These are phyloP conservation scores for Tirmania nivea DNA, from an alignment of 495 filamentous ascomycete genomes.

Conservation along the genomic window DNA sequence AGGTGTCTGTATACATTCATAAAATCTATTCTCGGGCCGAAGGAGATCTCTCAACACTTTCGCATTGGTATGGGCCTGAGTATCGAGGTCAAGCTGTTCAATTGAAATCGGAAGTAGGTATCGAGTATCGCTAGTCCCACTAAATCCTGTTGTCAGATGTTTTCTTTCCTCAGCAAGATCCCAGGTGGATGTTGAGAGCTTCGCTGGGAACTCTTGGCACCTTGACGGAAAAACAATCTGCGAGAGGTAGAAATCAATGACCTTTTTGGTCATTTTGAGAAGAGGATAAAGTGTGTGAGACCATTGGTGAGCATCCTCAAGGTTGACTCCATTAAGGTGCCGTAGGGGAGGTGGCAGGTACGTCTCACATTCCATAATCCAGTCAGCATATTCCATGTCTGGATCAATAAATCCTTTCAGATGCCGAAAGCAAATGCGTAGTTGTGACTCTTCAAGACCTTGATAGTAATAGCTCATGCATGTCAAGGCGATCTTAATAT, in stretches of 20 bases:
- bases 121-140: constrained; percentile 25
- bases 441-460: constrained; percentile 19
- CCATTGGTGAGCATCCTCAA: constrained; percentile 21
- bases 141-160: constrained; percentile 25
- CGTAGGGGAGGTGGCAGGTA: constrained; percentile 6
- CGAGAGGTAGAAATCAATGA: constrained; percentile 24
- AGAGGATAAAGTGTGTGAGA: constrained; percentile 18
- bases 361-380: constrained; percentile 9
- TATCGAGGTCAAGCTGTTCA: constrained; percentile 21
- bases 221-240: constrained; percentile 24
- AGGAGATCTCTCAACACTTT: constrained; percentile 25
- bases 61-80: constrained; percentile 23
- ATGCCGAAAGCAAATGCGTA: constrained; percentile 20
- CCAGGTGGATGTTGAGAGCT: constrained; percentile 26
- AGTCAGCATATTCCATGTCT: constrained; percentile 22
- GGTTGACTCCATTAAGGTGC: constrained; percentile 22
- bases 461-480: constrained; percentile 26
- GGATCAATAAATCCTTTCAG: constrained; percentile 25
- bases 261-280: constrained; percentile 15
- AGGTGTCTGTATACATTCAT: constrained; percentile 10
- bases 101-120: constrained; percentile 24
- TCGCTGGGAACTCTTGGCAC: constrained; percentile 23
- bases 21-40: constrained; percentile 16
- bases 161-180: constrained; percentile 19
- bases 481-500: constrained; percentile 25